phyloP scores from a whole-genome alignment of 1,284 basidiomycete species.

The Trichosporon coremiiforme region DNA sequence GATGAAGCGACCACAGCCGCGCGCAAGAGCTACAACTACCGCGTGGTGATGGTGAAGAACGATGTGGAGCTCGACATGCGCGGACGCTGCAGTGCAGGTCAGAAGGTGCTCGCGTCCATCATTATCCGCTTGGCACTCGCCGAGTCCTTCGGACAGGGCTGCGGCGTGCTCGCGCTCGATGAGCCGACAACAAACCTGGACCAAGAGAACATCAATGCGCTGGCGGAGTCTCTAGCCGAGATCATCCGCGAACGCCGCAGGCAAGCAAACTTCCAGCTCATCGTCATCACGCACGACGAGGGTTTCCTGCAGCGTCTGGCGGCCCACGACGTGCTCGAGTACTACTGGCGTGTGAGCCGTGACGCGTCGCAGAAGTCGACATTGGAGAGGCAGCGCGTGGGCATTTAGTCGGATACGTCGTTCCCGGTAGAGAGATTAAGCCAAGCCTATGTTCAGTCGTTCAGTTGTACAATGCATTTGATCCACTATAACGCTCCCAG shows the following conservation, averaged over 20 bases:
- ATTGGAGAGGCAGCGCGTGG: constrained; percentile 51
- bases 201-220: constrained; percentile 91
- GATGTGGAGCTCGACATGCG: constrained; percentile 99
- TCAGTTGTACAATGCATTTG: constrained; percentile 1
- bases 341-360: constrained; percentile 70
- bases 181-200: constrained; percentile 98
- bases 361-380: constrained; percentile 57
- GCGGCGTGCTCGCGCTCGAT: constrained; percentile 94
- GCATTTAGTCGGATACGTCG: constrained; percentile 22
- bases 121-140: constrained; percentile 97
- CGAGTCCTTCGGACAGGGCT: constrained; percentile 96
- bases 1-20: constrained; percentile 71
- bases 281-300: constrained; percentile 97
- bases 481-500: not conserved
- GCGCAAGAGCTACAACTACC: constrained; percentile 96
- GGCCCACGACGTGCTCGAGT: constrained; percentile 82
- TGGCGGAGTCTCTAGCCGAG: constrained; percentile 87
- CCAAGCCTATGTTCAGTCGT: not conserved
- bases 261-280: constrained; percentile 92
- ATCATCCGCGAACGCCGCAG: constrained; percentile 88
- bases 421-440: not conserved
- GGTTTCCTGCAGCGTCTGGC: constrained; percentile 63
- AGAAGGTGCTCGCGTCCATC: constrained; percentile 99
- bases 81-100: constrained; percentile 95
- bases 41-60: constrained; percentile 98